Evolutionary conservation across 768 basidiomycete species (phyloP).

Genomic region (Basidioascus undulatus): DNA sequence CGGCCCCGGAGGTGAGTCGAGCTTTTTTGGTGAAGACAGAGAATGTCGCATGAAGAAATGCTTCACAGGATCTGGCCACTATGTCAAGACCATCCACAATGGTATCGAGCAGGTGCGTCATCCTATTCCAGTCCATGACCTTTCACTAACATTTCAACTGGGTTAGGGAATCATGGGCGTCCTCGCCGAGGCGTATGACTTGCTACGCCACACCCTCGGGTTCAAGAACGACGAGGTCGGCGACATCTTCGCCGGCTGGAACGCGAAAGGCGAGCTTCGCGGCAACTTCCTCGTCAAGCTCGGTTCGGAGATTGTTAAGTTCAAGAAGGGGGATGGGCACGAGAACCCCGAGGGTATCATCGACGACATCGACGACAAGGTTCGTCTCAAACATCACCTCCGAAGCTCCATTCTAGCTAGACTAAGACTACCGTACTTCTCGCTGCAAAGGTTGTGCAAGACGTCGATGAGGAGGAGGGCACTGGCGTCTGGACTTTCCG

Average conservation of each 20-base stretch:
- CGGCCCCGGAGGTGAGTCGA: constrained; percentile 17
- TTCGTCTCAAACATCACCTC: no score
- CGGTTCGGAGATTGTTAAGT: constrained; percentile 14
- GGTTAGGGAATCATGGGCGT: constrained; percentile 8
- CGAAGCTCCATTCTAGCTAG: no score
- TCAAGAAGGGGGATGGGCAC: constrained; percentile 16
- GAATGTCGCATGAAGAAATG: no score
- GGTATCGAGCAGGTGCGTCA: constrained; percentile 18
- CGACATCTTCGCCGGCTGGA: constrained; percentile 16
- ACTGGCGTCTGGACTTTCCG: constrained; percentile 17
- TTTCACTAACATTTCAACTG: no score
- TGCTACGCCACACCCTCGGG: constrained; percentile 14
- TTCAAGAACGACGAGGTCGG: constrained; percentile 15
- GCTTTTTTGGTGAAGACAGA: no score
- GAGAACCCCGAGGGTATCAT: constrained; percentile 15
- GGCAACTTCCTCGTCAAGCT: constrained; percentile 18
- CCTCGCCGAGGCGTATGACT: constrained; percentile 14
- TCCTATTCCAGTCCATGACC: no score
- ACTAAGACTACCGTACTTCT: no score
- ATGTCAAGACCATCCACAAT: constrained; percentile 18
- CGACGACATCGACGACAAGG: constrained; percentile 19
- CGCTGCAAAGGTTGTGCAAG: no score
- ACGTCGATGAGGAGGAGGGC: no score
- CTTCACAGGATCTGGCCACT: constrained; percentile 17
- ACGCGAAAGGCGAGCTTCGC: constrained; percentile 12